Percentiles rank a stretch among this genome's conserved stretches.
phyloP scores from a whole-genome alignment of 2,329 filamentous ascomycete genomes.

The Gaeumannomyces sp. region DNA sequence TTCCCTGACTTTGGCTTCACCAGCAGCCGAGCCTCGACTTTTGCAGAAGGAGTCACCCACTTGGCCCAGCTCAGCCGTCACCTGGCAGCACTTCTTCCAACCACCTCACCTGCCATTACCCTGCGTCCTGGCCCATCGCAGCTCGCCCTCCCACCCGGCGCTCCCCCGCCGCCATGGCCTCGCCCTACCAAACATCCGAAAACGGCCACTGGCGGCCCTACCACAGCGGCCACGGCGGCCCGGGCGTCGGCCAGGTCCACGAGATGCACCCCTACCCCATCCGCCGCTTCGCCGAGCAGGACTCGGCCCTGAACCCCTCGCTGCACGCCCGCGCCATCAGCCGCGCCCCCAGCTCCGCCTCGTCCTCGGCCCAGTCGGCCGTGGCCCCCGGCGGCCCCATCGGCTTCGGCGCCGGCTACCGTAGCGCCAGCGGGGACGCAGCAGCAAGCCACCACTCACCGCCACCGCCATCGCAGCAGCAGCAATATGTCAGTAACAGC shows the following conservation, averaged over 20 bases:
- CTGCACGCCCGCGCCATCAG: constrained; percentile 2
- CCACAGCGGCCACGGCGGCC: constrained; percentile 1
- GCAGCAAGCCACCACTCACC: no score
- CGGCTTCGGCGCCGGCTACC: neutral
- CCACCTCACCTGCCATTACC: neutral
- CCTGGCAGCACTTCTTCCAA: neutral
- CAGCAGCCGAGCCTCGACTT: neutral
- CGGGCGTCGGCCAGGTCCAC: constrained; percentile 6
- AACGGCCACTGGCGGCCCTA: constrained; percentile 8
- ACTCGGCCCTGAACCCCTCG: neutral
- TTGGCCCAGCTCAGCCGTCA: no score
- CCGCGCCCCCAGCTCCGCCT: constrained; percentile 3
- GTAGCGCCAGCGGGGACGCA: neutral
- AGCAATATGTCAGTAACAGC: neutral
- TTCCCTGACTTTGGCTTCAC: neutral
- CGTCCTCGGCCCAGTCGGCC: neutral
- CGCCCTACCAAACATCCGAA: neutral
- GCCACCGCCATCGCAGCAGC: neutral
- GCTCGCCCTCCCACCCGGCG: neutral
- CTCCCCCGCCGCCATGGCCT: neutral
- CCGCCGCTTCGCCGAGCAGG: constrained; percentile 7
- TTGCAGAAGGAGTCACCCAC: neutral
- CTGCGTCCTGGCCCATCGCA: no score
- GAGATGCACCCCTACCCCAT: constrained; percentile 9
- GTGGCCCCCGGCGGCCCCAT: neutral